These are phyloP conservation scores for Fusarium brevicatenulatum DNA, from an alignment of 2,329 filamentous ascomycete species.

Conservation along the genomic window DNA sequence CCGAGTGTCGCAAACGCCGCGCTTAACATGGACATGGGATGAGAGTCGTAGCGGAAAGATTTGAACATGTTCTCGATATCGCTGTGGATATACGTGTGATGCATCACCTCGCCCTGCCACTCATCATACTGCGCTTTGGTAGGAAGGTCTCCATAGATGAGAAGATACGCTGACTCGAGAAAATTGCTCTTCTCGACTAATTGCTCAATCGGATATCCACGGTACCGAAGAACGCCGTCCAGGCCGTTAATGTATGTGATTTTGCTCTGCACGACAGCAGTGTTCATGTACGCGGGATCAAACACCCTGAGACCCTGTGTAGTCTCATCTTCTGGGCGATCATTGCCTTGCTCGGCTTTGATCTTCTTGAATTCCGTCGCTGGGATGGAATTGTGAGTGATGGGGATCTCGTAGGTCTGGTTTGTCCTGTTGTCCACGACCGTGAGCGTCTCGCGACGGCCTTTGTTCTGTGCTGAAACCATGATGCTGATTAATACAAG, in stretches of 20 bases:
- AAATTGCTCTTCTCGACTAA: conserved; percentile 61
- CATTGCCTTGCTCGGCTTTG: conserved; percentile 49
- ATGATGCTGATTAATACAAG: neutral
- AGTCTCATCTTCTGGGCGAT: conserved; percentile 58
- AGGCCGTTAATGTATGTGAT: conserved; percentile 65
- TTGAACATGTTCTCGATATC: conserved; percentile 62
- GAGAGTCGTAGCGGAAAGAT: conserved; percentile 62
- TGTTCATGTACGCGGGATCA: conserved; percentile 65
- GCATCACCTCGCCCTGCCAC: conserved; percentile 61
- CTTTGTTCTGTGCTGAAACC: conserved; percentile 6
- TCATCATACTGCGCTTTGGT: conserved; percentile 51
- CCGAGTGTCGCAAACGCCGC: conserved; percentile 61
- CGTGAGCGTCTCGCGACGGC: conserved; percentile 49
- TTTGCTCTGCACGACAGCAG: conserved; percentile 59
- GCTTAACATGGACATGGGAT: conserved; percentile 63
- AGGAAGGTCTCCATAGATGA: conserved; percentile 63
- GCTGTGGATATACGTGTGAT: conserved; percentile 61
- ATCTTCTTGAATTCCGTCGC: conserved; percentile 64
- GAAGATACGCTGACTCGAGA: conserved; percentile 60
- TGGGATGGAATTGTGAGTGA: conserved; percentile 59
- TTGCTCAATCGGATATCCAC: conserved; percentile 63
- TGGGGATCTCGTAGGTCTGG: conserved; percentile 59
- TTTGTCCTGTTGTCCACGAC: conserved; percentile 62
- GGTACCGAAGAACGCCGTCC: conserved; percentile 62
- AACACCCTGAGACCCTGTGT: conserved; percentile 60